Evolutionary conservation across 768 basidiomycete species (phyloP).

Genomic region (Suillus subluteus): DNA sequence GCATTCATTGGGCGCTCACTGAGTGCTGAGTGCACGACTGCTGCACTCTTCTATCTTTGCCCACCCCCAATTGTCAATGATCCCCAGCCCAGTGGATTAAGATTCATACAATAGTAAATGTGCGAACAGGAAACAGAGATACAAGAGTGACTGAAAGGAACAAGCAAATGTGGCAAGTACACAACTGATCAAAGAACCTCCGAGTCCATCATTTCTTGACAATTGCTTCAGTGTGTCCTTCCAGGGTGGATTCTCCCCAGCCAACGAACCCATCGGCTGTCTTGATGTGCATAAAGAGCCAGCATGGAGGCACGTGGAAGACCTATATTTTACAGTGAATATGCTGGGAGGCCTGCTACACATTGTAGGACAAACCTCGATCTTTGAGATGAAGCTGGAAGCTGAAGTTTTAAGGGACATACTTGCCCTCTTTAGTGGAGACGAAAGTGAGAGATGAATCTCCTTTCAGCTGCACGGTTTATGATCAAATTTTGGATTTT

Average conservation of each 20-base stretch:
- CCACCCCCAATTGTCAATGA: too few species aligned
- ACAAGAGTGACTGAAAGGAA: too few species aligned
- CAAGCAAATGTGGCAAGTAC: too few species aligned
- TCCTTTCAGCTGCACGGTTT: not conserved
- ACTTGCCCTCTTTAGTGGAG: not conserved
- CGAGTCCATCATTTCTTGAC: too few species aligned
- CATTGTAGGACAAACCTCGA: slow-evolving; percentile 24
- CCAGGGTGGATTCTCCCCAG: slow-evolving; percentile 78
- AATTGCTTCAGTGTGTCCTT: slow-evolving; percentile 73
- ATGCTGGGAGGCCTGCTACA: not conserved
- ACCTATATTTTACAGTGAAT: slow-evolving; percentile 33
- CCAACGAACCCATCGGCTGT: slow-evolving; percentile 65
- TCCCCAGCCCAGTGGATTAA: too few species aligned
- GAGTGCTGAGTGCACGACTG: too few species aligned
- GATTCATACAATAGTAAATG: too few species aligned
- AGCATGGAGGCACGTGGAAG: slow-evolving; percentile 72
- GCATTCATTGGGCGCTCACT: too few species aligned
- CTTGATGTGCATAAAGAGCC: slow-evolving; percentile 75
- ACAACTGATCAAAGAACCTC: too few species aligned
- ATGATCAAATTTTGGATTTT: not conserved
- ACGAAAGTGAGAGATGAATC: not conserved
- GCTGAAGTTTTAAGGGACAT: slow-evolving; percentile 22
- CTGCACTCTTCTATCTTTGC: too few species aligned
- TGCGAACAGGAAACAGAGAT: too few species aligned
- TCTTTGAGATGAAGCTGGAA: slow-evolving; percentile 31